Evolutionary conservation across 495 filamentous ascomycete species (phyloP).

Genomic region (Aspergillus cristatus): DNA sequence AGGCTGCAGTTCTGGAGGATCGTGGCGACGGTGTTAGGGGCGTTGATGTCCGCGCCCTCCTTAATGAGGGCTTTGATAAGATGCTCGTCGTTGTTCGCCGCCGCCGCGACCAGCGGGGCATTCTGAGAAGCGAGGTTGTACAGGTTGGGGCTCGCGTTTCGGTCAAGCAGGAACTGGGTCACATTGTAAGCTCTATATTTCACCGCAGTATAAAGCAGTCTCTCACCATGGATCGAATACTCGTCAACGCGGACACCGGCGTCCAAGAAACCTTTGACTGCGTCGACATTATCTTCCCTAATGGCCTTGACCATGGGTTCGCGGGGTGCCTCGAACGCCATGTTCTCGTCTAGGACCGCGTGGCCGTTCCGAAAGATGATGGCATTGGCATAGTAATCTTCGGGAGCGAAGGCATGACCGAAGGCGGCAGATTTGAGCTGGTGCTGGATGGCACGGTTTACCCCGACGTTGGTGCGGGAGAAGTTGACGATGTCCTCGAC

Average conservation of each 20-base stretch:
- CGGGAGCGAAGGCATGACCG: background rate
- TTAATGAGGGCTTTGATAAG: background rate
- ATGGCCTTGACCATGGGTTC: background rate
- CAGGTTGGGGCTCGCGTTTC: background rate
- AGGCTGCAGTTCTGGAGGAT: background rate
- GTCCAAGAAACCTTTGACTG: background rate
- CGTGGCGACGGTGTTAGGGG: background rate
- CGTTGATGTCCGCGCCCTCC: slow-evolving; percentile 1
- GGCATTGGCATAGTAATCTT: background rate
- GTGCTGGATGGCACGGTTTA: background rate
- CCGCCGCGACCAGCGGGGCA: background rate
- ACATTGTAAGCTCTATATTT: background rate
- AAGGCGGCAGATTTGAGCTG: background rate
- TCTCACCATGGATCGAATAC: background rate
- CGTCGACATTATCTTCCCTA: background rate
- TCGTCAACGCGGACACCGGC: background rate
- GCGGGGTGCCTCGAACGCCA: background rate
- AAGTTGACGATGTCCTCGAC: no score
- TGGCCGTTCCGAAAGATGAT: background rate
- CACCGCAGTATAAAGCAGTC: background rate
- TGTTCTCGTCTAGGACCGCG: background rate
- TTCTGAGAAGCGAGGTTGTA: background rate
- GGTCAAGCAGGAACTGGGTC: background rate
- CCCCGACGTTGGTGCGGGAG: no score
- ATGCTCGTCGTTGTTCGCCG: background rate